Percentiles rank a stretch among this genome's conserved stretches.
Conservation (phyloP, 257 asterid genomes). For the Fraxinus anomala region DNA sequence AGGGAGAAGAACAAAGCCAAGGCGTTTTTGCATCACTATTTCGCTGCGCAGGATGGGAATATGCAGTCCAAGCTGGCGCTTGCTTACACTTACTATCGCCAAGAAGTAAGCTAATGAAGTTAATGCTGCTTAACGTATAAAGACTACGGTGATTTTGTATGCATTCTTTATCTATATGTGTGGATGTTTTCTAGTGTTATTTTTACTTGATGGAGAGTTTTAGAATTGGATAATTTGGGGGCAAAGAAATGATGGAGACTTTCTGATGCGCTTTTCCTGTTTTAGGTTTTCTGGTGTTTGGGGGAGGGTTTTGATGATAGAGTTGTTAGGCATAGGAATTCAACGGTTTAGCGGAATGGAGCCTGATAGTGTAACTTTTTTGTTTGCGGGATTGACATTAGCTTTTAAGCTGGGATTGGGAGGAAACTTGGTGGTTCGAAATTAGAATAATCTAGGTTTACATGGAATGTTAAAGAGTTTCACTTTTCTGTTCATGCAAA, state of each 20-base stretch:
- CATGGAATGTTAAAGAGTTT: neutral
- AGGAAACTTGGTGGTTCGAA: neutral
- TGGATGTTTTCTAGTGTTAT: neutral
- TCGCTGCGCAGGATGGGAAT: constrained; percentile 88
- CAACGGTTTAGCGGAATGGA: neutral
- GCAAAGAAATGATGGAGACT: neutral
- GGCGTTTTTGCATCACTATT: constrained; percentile 70
- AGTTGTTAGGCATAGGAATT: neutral
- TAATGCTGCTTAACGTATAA: neutral
- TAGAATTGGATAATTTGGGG: neutral
- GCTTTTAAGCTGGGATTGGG: neutral
- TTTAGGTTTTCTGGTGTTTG: neutral
- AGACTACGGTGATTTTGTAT: neutral
- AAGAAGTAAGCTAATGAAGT: constrained; percentile 56
- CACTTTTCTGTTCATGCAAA: neutral
- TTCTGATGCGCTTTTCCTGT: neutral
- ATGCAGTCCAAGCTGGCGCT: constrained; percentile 94
- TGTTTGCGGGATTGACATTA: neutral
- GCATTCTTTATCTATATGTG: neutral
- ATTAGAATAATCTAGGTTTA: neutral
- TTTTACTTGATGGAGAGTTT: neutral
- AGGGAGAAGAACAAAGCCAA: constrained; percentile 73
- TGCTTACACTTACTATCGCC: constrained; percentile 86
- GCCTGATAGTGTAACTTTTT: neutral
- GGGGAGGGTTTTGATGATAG: neutral